Evolutionary conservation across 768 basidiomycete genomes (phyloP), one percentile per base, ranked within the genome.

Genomic region (Candolleomyces efflorescens): DNA sequence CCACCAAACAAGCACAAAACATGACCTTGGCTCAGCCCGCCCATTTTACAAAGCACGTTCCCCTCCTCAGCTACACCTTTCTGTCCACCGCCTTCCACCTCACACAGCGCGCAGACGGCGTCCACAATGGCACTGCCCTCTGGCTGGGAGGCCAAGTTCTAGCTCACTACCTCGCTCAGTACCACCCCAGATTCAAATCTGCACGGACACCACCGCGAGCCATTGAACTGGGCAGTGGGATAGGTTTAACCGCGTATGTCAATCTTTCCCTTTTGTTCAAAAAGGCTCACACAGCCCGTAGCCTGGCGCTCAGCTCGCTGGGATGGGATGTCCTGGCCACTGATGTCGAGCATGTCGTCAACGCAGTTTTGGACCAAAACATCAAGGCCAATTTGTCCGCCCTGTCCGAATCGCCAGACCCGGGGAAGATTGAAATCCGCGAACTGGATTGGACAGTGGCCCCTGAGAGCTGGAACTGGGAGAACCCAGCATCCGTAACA

Each of bases 71-170:
- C 5, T 78, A 80, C 65, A 67, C 75, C n/a, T 81, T 74, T 60
- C 63, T 47, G 11, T 53, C 55, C 18, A 59, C 62, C 54, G 47
- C 63, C 15, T 86, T 89, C 61, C 58, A 63, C 20, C 78, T 90
- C 53, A n/a, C 67, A 2, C 88, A 90, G 73, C 74, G 67, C 45
- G 75, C 82, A 68, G 78, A 89, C 64, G 85, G 87, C 43, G 64
- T 70, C 15, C 82, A 86, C 23, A 93, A 89, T 59, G 92, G 92
- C 17, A 92, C 90, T 2, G 83, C 89, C 2, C 82, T 94, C 52
- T 94, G 92, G 92, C 83, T 93, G 53, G 85, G 84, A 43, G 89
- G 85, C 0, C 92, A 95, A 69, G 80, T 88, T 66, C 79, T 94
- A 39, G 78, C 88, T 17, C 65, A 77, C 45, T 90, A 85, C 66